phyloP scores from a whole-genome alignment of 768 basidiomycete genomes.

The Paxillus involutus region DNA sequence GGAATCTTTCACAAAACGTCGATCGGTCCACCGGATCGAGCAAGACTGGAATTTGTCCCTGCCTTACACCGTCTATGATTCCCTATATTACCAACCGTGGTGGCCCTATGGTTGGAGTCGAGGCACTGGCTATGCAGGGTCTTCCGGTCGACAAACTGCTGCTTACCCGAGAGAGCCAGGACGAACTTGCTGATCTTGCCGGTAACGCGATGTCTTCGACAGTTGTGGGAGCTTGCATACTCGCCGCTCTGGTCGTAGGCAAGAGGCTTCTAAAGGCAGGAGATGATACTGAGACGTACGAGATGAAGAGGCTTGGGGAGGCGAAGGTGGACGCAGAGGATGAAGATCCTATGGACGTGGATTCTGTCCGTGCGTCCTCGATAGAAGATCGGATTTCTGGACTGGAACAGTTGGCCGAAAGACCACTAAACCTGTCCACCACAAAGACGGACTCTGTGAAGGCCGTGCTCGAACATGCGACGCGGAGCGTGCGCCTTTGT shows the following conservation, averaged over 20 bases:
- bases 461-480: slow-evolving; percentile 62
- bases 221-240: slow-evolving; percentile 87
- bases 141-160: slow-evolving; percentile 90
- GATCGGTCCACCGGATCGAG: slow-evolving; percentile 84
- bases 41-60: slow-evolving; percentile 84
- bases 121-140: slow-evolving; percentile 92
- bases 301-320: slow-evolving; percentile 51
- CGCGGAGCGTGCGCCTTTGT: slow-evolving; percentile 77
- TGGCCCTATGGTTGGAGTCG: slow-evolving; percentile 91
- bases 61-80: slow-evolving; percentile 95
- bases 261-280: slow-evolving; percentile 67
- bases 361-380: slow-evolving; percentile 24
- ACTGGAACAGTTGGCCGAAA: slow-evolving; percentile 63
- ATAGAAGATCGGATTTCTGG: slow-evolving; percentile 62
- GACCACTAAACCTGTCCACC: slow-evolving; percentile 68
- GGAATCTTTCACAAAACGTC: slow-evolving; percentile 97
- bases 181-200: slow-evolving; percentile 90
- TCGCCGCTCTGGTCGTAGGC: slow-evolving; percentile 74
- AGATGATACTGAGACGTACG: slow-evolving; percentile 65
- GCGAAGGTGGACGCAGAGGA: slow-evolving; percentile 27
- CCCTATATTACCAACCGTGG: slow-evolving; percentile 95
- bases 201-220: slow-evolving; percentile 99
- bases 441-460: slow-evolving; percentile 46
- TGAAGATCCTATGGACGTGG: slow-evolving; percentile 51
- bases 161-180: slow-evolving; percentile 89